Percentiles rank a stretch among this genome's conserved stretches.
phyloP scores from a whole-genome alignment of 495 filamentous ascomycete species.

The Symbiotaphrina buchneri region DNA sequence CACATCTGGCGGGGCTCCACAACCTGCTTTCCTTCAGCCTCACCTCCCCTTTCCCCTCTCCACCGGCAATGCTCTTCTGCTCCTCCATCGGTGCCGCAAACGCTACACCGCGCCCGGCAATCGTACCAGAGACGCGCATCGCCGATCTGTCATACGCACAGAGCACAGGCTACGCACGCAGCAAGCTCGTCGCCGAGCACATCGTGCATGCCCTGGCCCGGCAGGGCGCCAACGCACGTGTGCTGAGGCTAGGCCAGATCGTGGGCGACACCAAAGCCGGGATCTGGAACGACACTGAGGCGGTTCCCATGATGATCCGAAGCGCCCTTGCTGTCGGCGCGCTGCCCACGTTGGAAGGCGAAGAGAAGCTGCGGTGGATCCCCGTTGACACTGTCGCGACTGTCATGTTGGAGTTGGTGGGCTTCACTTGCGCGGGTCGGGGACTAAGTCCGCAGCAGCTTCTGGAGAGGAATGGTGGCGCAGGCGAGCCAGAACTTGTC shows the following conservation, averaged over 20 bases:
- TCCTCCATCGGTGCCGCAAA: too few relatives aligned
- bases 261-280: slow-evolving; percentile 25
- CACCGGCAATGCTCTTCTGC: too few relatives aligned
- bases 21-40: too few relatives aligned
- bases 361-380: slow-evolving; percentile 20
- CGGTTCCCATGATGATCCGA: slow-evolving; percentile 29
- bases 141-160: slow-evolving; percentile 16
- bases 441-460: too few relatives aligned
- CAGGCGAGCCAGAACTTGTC: neutral
- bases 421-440: too few relatives aligned
- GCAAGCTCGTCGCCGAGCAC: slow-evolving; percentile 31
- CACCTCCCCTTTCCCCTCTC: too few relatives aligned
- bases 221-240: slow-evolving; percentile 16
- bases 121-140: slow-evolving; percentile 20
- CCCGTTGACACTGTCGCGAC: slow-evolving; percentile 29
- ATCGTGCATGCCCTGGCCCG: slow-evolving; percentile 19
- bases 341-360: slow-evolving; percentile 21
- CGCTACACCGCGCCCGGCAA: slow-evolving; percentile 8
- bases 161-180: slow-evolving; percentile 31
- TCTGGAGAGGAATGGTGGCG: too few relatives aligned
- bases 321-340: slow-evolving; percentile 23
- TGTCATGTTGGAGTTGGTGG: slow-evolving; percentile 21
- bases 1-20: too few relatives aligned
- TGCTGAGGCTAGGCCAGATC: slow-evolving; percentile 37
- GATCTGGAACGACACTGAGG: slow-evolving; percentile 36